Base-by-base conservation (phyloP, 1,284 basidiomycete genomes). In the Pseudozyma flocculosa region DNA sequence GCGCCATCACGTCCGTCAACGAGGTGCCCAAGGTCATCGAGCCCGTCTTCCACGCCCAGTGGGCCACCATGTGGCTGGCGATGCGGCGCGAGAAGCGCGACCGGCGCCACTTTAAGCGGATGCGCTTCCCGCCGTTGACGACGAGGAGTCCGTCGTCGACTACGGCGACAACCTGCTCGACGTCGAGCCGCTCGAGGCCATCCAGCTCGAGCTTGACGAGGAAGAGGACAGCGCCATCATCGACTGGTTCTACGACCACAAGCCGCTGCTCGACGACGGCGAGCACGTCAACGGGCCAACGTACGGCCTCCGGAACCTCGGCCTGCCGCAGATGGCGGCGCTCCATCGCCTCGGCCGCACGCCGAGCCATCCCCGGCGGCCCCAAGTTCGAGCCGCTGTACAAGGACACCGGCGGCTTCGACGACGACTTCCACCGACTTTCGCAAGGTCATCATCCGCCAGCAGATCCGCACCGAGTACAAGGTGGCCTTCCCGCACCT, bases 381-480 rank as follows among this genome's bases (percentile, higher is more conserved):
- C 95, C 93, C 3, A 97, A 97, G 79, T 98, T 97, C 45, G 78
- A 79, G 53, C 78, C 78, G 17, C 63, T 79, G 23, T 75, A 71
- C 80, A 86, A 93, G 44, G 95, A 99, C 75, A 92, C 92, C 85
- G 95, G 98, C 73, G 85, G 88, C 11, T 96, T 92, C 72, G 95
- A 99, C 75, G 94, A 98, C 79, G 95, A 99, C 78, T 98, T 95
- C 98, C 77, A 98, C 98, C 78, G 95, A 98, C 78, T 96, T 98
- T 80, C 94, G 96, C 82, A 98, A 99, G 80, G 90, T 98, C 76
- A 96, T 98, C 79, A 98, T 99, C 67, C 92, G 95, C 29, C 93
- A 97, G 77, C 92, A 95, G 78, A 95, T 99, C 63, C 86, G 95
- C 46, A 98, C 95, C 3, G 95, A 99, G 81, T 98, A 99, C 84